phyloP scores from a whole-genome alignment of 2,329 filamentous ascomycete genomes.

The Penicillium rolfsii region DNA sequence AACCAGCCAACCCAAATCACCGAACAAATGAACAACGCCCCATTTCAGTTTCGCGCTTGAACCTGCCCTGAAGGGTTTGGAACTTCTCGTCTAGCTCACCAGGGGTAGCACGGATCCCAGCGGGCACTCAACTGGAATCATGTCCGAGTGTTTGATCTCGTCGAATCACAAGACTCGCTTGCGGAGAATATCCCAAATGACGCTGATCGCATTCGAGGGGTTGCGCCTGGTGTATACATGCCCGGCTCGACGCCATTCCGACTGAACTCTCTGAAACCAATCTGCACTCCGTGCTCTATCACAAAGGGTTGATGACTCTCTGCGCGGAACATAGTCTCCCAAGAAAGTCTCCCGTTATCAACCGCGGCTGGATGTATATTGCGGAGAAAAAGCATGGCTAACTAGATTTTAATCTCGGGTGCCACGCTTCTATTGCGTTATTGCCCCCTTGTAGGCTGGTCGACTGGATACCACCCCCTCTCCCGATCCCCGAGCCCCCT shows the following conservation, averaged over 20 bases:
- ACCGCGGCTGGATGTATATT: not conserved
- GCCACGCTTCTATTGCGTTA: not conserved
- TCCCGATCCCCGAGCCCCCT: not conserved
- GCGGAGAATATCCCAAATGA: constrained; percentile 16
- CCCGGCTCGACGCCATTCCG: not conserved
- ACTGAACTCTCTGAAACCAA: not conserved
- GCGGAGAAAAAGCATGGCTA: constrained; percentile 13
- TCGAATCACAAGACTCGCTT: constrained; percentile 24
- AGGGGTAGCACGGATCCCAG: constrained; percentile 17
- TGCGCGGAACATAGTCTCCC: not conserved
- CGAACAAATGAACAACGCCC: constrained; percentile 5
- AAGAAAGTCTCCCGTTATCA: constrained; percentile 6
- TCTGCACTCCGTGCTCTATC: not conserved
- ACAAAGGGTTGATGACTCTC: not conserved
- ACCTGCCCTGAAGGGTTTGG: constrained; percentile 34
- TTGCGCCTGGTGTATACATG: no score
- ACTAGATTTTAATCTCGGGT: not conserved
- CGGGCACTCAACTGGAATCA: constrained; percentile 14
- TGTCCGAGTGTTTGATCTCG: constrained; percentile 10
- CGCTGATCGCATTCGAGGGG: constrained; percentile 4
- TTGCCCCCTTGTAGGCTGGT: not conserved
- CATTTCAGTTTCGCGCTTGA: constrained; percentile 27
- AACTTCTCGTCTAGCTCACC: constrained; percentile 23
- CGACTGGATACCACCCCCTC: not conserved
- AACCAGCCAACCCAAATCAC: not conserved